Conservation (phyloP, 768 basidiomycete genomes). For the Macrolepiota dolichaula region DNA sequence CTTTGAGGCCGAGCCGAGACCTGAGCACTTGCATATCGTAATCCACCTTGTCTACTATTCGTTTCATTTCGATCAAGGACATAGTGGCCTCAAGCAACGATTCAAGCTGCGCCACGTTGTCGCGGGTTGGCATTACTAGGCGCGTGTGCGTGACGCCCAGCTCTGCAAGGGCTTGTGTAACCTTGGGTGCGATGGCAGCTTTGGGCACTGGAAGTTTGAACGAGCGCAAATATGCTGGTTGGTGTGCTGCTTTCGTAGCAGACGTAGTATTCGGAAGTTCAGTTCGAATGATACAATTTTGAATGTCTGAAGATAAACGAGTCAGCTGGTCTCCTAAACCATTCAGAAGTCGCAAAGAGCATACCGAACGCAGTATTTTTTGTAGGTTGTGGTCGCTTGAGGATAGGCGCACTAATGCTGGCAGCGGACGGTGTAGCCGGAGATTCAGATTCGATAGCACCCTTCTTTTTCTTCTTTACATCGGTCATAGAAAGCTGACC, state of each 20-base stretch:
- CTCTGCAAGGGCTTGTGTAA: slow-evolving; percentile 74
- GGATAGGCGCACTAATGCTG: slow-evolving; percentile 27
- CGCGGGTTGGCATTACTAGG: slow-evolving; percentile 92
- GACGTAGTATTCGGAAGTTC: slow-evolving; percentile 52
- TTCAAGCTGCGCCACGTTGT: slow-evolving; percentile 74
- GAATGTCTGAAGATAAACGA: slow-evolving; percentile 43
- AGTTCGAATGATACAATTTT: slow-evolving; percentile 71
- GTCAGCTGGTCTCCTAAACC: background rate
- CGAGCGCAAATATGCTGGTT: slow-evolving; percentile 81
- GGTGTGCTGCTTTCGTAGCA: slow-evolving; percentile 73
- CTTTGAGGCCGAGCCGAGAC: slow-evolving; percentile 50
- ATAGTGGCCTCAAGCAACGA: slow-evolving; percentile 67
- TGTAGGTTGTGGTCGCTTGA: slow-evolving; percentile 43
- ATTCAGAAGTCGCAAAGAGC: background rate
- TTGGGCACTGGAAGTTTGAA: slow-evolving; percentile 83
- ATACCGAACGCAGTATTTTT: slow-evolving; percentile 62
- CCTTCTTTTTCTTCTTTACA: slow-evolving; percentile 54
- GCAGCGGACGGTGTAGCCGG: slow-evolving; percentile 44
- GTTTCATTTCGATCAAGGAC: slow-evolving; percentile 84
- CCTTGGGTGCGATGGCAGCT: slow-evolving; percentile 66
- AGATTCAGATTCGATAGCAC: slow-evolving; percentile 40
- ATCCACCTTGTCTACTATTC: slow-evolving; percentile 79
- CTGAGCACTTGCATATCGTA: slow-evolving; percentile 77
- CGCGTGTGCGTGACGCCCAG: slow-evolving; percentile 68
- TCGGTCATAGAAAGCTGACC: slow-evolving; percentile 47